Evolutionary conservation across 1,284 basidiomycete species (phyloP).

Genomic region (Leccinum subrobustum): DNA sequence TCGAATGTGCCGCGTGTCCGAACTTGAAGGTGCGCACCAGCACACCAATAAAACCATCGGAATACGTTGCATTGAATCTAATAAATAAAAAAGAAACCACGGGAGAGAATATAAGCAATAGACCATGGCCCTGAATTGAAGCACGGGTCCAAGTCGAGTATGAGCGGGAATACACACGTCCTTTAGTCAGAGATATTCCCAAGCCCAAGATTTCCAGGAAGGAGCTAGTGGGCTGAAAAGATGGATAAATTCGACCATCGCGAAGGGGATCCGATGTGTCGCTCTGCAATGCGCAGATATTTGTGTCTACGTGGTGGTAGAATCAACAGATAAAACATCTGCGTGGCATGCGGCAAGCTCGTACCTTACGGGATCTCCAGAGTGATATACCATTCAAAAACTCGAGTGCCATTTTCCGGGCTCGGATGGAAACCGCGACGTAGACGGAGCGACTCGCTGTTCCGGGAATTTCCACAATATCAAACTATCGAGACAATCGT

Average conservation of each 20-base stretch:
- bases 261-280: background rate
- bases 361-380: background rate
- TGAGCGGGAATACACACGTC: background rate
- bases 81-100: background rate
- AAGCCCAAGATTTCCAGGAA: background rate
- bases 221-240: background rate
- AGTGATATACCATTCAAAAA: background rate
- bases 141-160: background rate
- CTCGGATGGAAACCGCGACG: slow-evolving; percentile 16
- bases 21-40: background rate
- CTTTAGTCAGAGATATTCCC: too few relatives aligned
- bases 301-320: slow-evolving; percentile 11
- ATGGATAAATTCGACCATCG: background rate
- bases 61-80: background rate
- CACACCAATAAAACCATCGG: background rate
- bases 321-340: slow-evolving; percentile 10
- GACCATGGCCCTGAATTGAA: slow-evolving; percentile 1
- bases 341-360: background rate
- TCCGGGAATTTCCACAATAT: background rate
- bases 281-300: background rate
- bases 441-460: background rate
- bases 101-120: background rate
- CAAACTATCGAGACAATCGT: background rate
- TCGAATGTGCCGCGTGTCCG: background rate
- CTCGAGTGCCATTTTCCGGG: slow-evolving; percentile 10